Evolutionary conservation across 2,329 filamentous ascomycete species (phyloP).

Genomic region (Aureobasidium melanogenum): DNA sequence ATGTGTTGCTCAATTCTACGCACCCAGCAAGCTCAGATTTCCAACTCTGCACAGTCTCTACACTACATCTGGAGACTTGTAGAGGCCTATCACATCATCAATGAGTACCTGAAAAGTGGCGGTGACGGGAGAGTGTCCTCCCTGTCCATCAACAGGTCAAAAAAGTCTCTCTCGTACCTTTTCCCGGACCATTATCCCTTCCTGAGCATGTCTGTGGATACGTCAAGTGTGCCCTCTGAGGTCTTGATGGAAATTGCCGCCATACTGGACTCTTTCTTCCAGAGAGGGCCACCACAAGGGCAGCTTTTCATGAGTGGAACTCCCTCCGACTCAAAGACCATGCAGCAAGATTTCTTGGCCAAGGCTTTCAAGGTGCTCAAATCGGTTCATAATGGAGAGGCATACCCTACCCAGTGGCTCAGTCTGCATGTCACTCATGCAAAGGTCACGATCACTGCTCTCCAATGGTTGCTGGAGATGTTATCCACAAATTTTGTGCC

Average conservation of each 20-base stretch:
- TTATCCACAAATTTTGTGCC: conserved; percentile 84
- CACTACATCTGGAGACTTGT: conserved; percentile 13
- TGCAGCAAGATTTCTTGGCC: neutral
- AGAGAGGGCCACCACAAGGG: conserved; percentile 20
- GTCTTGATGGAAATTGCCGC: conserved; percentile 81
- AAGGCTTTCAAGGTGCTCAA: conserved; percentile 64
- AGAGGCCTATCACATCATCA: conserved; percentile 12
- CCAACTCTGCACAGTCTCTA: conserved; percentile 5
- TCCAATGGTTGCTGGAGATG: conserved; percentile 28
- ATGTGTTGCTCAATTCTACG: conserved; percentile 89
- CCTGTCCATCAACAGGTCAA: conserved; percentile 6
- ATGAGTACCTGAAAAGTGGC: neutral
- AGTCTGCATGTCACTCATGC: conserved; percentile 65
- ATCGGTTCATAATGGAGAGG: conserved; percentile 80
- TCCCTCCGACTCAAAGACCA: neutral
- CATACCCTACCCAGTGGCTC: conserved; percentile 83
- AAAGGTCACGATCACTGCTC: conserved; percentile 15
- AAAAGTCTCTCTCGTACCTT: conserved; percentile 59
- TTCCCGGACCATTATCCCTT: conserved; percentile 91
- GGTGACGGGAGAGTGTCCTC: neutral
- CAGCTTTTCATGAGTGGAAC: neutral
- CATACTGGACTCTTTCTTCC: conserved; percentile 73
- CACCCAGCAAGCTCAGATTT: conserved; percentile 48
- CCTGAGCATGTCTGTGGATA: conserved; percentile 58
- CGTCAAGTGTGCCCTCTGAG: conserved; percentile 53